Percentiles rank a stretch among this genome's conserved stretches.
Conservation (phyloP, 495 filamentous ascomycete genomes). For the Xanthoparmelia taractica region DNA sequence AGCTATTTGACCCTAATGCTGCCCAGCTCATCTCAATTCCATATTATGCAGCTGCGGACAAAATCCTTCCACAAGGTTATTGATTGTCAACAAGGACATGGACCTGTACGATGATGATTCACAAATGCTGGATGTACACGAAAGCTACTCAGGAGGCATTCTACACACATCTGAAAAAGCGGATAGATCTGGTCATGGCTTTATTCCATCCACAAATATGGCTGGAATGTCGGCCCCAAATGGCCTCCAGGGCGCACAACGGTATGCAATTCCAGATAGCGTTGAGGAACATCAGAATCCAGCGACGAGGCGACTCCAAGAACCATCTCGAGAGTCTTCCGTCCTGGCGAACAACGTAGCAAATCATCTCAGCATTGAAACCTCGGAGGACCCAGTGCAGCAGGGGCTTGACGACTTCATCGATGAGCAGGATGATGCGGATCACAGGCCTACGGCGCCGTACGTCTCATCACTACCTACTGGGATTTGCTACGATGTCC, state of each 20-base stretch:
- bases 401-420: constrained; percentile 12
- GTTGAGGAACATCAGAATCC: background rate
- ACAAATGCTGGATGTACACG: constrained; percentile 18
- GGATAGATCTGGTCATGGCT: constrained; percentile 4
- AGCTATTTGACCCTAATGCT: background rate
- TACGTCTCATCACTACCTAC: constrained; percentile 39
- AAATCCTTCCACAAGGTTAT: background rate
- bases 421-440: constrained; percentile 13
- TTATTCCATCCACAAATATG: constrained; percentile 4
- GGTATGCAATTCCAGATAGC: constrained; percentile 7
- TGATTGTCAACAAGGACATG: constrained; percentile 4
- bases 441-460: constrained; percentile 17
- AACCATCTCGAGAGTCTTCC: constrained; percentile 17
- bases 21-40: background rate
- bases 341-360: constrained; percentile 17
- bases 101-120: constrained; percentile 19
- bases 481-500: constrained; percentile 79
- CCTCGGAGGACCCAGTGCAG: constrained; percentile 5
- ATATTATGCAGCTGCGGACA: background rate
- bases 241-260: constrained; percentile 10
- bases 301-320: background rate
- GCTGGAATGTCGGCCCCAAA: background rate
- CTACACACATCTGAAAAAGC: background rate
- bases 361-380: constrained; percentile 21
- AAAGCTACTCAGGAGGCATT: constrained; percentile 2